A percentile compares a stretch with the other conserved stretches of the same genome.
Conservation (phyloP, 345 rosid species). For the Populus alba region DNA sequence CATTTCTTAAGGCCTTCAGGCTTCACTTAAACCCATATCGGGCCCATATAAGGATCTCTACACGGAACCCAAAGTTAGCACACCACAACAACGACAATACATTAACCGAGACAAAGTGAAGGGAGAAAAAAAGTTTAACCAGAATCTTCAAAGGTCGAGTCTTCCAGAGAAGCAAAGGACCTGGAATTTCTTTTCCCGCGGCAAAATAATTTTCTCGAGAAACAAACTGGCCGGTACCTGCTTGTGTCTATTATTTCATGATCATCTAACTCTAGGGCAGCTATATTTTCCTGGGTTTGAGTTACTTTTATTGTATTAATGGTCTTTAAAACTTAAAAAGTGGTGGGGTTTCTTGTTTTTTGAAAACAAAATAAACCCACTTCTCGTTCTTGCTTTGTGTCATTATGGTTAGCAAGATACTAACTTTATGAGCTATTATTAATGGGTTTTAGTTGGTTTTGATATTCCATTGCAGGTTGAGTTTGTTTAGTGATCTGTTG, state of each 20-base stretch:
- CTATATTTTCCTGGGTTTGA: not conserved
- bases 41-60: too few relatives aligned
- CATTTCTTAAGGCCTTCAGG: too few relatives aligned
- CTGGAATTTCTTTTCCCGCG: not conserved
- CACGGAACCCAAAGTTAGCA: too few relatives aligned
- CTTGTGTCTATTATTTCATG: not conserved
- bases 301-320: not conserved
- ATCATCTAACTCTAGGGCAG: not conserved
- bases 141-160: not conserved
- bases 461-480: slow-evolving; percentile 7
- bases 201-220: not conserved
- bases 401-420: too few relatives aligned
- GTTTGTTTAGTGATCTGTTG: not conserved
- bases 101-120: too few relatives aligned
- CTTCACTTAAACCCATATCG: too few relatives aligned
- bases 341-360: not conserved
- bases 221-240: not conserved
- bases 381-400: too few relatives aligned
- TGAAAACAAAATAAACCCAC: too few relatives aligned
- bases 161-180: not conserved
- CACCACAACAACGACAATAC: too few relatives aligned
- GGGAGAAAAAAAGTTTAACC: not conserved
- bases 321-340: not conserved
- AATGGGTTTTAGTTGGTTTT: not conserved
- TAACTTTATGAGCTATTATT: too few relatives aligned